Evolutionary conservation across 2,329 filamentous ascomycete genomes (phyloP).

Genomic region (Neofusicoccum kwambonambiense): DNA sequence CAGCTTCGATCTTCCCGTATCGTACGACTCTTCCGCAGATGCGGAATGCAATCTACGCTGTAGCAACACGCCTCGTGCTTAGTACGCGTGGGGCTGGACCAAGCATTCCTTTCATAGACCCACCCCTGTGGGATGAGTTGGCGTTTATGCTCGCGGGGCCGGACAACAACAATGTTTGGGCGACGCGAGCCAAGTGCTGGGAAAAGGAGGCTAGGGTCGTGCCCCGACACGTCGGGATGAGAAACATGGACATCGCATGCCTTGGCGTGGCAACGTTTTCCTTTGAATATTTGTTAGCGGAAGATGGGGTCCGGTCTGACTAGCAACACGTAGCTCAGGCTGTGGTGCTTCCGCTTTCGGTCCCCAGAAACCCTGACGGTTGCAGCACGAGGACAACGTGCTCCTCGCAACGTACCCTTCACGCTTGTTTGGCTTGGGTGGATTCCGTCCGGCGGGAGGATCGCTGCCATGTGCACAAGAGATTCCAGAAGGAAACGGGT

Average conservation of each 20-base stretch:
- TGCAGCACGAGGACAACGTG: slow-evolving; percentile 13
- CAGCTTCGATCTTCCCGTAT: neutral
- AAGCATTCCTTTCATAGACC: neutral
- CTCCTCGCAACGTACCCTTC: neutral
- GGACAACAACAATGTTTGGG: neutral
- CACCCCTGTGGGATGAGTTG: neutral
- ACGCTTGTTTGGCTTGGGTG: slow-evolving; percentile 6
- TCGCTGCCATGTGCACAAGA: neutral
- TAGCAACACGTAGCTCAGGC: slow-evolving; percentile 5
- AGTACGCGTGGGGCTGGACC: neutral
- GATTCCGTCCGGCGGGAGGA: neutral
- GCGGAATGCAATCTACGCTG: neutral
- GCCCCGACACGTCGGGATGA: neutral
- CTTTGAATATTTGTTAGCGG: slow-evolving; percentile 3
- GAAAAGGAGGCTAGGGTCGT: neutral
- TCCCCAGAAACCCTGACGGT: neutral
- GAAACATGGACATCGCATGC: slow-evolving; percentile 1
- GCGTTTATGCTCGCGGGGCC: neutral
- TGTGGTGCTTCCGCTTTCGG: slow-evolving; percentile 4
- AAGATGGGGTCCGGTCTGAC: neutral
- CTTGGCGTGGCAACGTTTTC: neutral
- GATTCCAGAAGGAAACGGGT: neutral
- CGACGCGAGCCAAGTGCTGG: neutral
- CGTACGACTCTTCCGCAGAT: neutral
- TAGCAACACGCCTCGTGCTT: slow-evolving; percentile 6